phyloP scores from a whole-genome alignment of 352 stramenopile genomes.

The Globisporangium heterothallicum region DNA sequence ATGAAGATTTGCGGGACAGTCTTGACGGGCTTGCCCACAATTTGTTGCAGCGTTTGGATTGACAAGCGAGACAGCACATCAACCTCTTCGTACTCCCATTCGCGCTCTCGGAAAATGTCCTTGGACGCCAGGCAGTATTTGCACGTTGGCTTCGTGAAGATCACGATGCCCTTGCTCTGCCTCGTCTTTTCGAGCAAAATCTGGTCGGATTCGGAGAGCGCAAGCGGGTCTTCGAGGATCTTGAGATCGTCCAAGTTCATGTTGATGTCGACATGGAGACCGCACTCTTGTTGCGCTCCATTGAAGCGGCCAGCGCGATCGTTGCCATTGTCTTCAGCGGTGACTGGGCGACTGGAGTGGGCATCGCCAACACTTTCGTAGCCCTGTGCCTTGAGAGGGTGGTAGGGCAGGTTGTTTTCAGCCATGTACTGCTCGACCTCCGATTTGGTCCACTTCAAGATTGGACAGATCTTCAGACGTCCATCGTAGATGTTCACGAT shows the following conservation, averaged over 20 bases:
- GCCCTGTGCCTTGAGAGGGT: constrained; percentile 78
- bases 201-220: constrained; percentile 37
- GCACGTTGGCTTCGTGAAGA: constrained; percentile 75
- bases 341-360: constrained; percentile 81
- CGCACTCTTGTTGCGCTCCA: constrained; percentile 76
- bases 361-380: constrained; percentile 82
- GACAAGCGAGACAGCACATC: constrained; percentile 51
- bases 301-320: constrained; percentile 78
- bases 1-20: constrained; percentile 81
- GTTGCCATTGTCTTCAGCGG: constrained; percentile 51
- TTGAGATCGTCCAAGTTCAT: constrained; percentile 48
- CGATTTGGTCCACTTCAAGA: constrained; percentile 73
- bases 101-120: constrained; percentile 41
- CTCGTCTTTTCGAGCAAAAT: constrained; percentile 36
- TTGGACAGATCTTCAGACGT: constrained; percentile 83
- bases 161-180: constrained; percentile 44
- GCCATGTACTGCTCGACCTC: constrained; percentile 78
- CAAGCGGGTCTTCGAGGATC: constrained; percentile 44
- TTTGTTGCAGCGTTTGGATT: constrained; percentile 47
- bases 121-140: constrained; percentile 71
- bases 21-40: constrained; percentile 50
- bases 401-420: constrained; percentile 58
- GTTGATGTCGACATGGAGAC: constrained; percentile 74
- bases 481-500: constrained; percentile 78
- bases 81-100: constrained; percentile 66